phyloP scores from a whole-genome alignment of 192 early-diverging fungal genomes.

The Pilaira anomala region DNA sequence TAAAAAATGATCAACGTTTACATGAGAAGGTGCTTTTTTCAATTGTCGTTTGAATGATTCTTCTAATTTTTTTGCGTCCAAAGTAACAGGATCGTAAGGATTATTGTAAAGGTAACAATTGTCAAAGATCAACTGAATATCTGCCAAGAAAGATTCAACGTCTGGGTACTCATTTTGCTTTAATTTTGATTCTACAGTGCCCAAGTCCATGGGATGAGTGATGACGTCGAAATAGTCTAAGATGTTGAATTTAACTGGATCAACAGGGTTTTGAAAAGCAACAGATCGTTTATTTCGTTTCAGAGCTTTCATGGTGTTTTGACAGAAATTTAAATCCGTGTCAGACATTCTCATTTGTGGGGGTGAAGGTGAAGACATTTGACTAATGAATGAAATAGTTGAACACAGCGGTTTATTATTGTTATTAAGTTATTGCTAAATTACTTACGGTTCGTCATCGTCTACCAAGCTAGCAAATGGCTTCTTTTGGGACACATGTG shows the following conservation, averaged over 20 bases:
- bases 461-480: background rate
- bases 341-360: background rate
- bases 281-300: constrained; percentile 72
- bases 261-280: constrained; percentile 81
- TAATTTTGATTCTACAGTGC: constrained; percentile 48
- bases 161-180: constrained; percentile 35
- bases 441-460: background rate
- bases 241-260: constrained; percentile 62
- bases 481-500: background rate
- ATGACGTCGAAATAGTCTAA: constrained; percentile 70
- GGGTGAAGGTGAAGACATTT: background rate
- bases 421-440: background rate
- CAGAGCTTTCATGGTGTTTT: constrained; percentile 52
- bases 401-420: background rate
- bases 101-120: constrained; percentile 85
- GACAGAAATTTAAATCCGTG: background rate
- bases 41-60: constrained; percentile 58
- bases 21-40: constrained; percentile 52
- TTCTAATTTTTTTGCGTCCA: constrained; percentile 63
- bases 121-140: constrained; percentile 67
- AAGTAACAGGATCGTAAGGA: constrained; percentile 56
- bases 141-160: constrained; percentile 39
- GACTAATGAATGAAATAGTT: background rate
- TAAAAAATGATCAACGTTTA: no score
- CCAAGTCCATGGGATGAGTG: constrained; percentile 74